Percentiles rank a stretch among this genome's conserved stretches.
Evolutionary conservation across 306 rosid species (phyloP).

Genomic region (Canavalia gladiata): DNA sequence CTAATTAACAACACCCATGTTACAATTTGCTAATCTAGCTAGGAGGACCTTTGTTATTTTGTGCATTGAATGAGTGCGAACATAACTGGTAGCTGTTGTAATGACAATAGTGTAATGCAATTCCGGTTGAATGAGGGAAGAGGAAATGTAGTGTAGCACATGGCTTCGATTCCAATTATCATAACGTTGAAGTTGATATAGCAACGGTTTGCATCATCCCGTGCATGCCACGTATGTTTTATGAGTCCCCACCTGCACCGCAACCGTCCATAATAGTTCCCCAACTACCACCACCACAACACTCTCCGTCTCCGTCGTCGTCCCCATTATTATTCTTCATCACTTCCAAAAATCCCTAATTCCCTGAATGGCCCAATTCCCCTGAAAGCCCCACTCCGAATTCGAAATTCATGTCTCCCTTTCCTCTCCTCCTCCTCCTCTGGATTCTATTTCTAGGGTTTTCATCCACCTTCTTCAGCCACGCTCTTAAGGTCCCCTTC

Average conservation of each 20-base stretch:
- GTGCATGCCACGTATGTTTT: constrained; percentile 35
- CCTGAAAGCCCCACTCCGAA: neutral
- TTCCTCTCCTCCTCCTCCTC: constrained; percentile 34
- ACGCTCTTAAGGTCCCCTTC: constrained; percentile 76
- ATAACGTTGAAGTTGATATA: neutral
- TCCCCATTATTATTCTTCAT: neutral
- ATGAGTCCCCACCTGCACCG: constrained; percentile 28
- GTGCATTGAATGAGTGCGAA: too few relatives aligned
- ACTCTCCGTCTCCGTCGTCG: constrained; percentile 8
- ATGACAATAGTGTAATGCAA: neutral
- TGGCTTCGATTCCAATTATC: neutral
- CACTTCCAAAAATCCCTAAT: constrained; percentile 34
- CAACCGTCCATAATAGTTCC: neutral
- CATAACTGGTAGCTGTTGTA: too few relatives aligned
- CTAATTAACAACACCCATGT: too few relatives aligned
- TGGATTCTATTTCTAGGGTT: constrained; percentile 39
- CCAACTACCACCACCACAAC: neutral
- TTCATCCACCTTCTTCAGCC: constrained; percentile 30
- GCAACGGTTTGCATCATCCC: neutral
- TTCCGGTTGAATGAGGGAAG: neutral
- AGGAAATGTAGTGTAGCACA: neutral
- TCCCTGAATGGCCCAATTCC: constrained; percentile 43
- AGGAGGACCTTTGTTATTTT: too few relatives aligned
- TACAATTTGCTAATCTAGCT: too few relatives aligned
- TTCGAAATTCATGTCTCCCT: constrained; percentile 46